Conservation (phyloP, 768 basidiomycete species). For the Collybia sp. region DNA sequence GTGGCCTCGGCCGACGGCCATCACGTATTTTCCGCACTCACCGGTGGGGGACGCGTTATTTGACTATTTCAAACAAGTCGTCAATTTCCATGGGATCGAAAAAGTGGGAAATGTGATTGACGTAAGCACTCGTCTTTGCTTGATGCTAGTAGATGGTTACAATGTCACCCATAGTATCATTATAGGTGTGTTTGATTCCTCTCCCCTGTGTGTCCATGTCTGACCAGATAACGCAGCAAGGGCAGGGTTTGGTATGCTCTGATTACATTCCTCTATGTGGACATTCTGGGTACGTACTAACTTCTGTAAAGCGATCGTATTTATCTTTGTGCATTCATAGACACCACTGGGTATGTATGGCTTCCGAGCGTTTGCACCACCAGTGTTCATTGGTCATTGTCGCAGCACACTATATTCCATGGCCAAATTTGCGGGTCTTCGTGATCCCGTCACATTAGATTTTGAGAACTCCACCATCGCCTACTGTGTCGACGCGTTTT, state of each 20-base stretch:
- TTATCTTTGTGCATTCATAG: constrained; percentile 17
- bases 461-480: constrained; percentile 82
- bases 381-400: constrained; percentile 19
- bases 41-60: constrained; percentile 64
- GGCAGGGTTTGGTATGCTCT: constrained; percentile 85
- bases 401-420: constrained; percentile 82
- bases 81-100: constrained; percentile 63
- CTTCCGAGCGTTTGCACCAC: neutral
- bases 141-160: neutral
- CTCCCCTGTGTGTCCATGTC: no score
- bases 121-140: constrained; percentile 31
- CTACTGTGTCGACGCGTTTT: constrained; percentile 80
- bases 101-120: constrained; percentile 64
- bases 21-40: constrained; percentile 82
- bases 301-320: neutral
- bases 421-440: constrained; percentile 88
- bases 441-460: constrained; percentile 79
- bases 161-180: constrained; percentile 33
- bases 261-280: constrained; percentile 86
- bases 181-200: constrained; percentile 27
- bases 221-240: constrained; percentile 32
- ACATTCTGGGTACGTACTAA: constrained; percentile 59
- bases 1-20: constrained; percentile 79
- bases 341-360: constrained; percentile 40
- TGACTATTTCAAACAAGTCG: constrained; percentile 82